Percentiles rank a stretch among this genome's conserved stretches.
Conservation (phyloP, 2,329 filamentous ascomycete genomes). For the Aquanectria penicillioides region DNA sequence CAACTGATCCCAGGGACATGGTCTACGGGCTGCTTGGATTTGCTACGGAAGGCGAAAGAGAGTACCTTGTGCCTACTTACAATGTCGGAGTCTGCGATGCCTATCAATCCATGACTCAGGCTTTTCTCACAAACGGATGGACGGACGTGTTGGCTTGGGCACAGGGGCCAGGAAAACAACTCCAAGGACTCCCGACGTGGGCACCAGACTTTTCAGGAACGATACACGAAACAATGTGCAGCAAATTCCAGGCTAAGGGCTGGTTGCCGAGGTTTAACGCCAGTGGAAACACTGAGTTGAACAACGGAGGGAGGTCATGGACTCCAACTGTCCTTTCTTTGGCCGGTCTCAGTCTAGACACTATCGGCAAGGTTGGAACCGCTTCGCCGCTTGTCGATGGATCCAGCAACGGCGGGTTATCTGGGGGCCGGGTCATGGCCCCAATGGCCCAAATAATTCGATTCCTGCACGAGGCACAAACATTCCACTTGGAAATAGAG, state of each 20-base stretch:
- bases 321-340: not conserved
- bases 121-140: not conserved
- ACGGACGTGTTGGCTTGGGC: conserved; percentile 3
- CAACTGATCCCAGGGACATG: conserved; percentile 1
- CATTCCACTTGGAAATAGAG: not conserved
- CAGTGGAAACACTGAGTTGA: not conserved
- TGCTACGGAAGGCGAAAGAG: not conserved
- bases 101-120: not conserved
- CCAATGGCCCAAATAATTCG: not conserved
- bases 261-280: not conserved
- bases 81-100: not conserved
- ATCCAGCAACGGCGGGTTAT: not conserved
- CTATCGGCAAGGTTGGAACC: not conserved
- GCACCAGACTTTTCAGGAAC: not conserved
- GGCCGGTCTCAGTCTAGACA: not conserved
- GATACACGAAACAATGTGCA: conserved; percentile 6
- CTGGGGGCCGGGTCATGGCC: not conserved
- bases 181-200: not conserved
- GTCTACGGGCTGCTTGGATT: not conserved
- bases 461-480: not conserved
- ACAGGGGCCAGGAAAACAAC: not conserved
- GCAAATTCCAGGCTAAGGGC: not conserved
- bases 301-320: not conserved
- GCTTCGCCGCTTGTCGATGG: not conserved
- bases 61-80: not conserved